These are phyloP conservation scores for Coemansia sp. DNA, from an alignment of 192 early-diverging fungal genomes.

Conservation along the genomic window DNA sequence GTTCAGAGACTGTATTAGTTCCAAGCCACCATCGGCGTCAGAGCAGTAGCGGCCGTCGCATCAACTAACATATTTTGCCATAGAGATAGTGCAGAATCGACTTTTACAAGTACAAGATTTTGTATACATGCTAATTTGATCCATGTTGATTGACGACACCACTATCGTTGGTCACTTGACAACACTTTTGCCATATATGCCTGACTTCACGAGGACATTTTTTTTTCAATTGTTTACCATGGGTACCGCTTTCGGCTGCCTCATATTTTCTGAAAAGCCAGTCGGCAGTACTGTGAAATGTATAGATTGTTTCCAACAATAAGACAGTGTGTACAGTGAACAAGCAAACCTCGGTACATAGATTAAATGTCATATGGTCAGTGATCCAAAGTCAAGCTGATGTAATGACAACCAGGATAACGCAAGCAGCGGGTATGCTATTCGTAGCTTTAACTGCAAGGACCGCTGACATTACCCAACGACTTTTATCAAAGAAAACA, in stretches of 20 bases:
- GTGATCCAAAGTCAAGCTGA: neutral
- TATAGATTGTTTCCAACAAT: neutral
- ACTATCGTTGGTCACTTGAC: neutral
- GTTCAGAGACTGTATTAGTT: constrained; percentile 3
- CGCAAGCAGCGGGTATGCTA: neutral
- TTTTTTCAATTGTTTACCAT: neutral
- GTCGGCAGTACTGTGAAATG: neutral
- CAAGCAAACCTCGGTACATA: neutral
- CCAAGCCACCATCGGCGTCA: neutral
- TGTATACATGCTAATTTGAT: neutral
- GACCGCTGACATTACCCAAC: neutral
- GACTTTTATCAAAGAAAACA: neutral
- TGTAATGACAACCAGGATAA: neutral
- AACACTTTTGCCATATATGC: neutral
- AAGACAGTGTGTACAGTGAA: neutral
- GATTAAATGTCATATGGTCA: neutral
- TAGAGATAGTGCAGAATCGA: neutral
- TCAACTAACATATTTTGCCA: neutral
- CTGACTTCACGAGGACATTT: neutral
- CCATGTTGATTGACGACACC: neutral
- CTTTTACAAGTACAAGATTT: neutral
- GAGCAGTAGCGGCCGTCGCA: neutral
- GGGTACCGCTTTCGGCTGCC: neutral
- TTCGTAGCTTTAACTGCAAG: neutral
- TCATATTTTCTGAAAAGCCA: neutral